phyloP scores from a whole-genome alignment of 495 filamentous ascomycete species.

The Chaetomium tenue region DNA sequence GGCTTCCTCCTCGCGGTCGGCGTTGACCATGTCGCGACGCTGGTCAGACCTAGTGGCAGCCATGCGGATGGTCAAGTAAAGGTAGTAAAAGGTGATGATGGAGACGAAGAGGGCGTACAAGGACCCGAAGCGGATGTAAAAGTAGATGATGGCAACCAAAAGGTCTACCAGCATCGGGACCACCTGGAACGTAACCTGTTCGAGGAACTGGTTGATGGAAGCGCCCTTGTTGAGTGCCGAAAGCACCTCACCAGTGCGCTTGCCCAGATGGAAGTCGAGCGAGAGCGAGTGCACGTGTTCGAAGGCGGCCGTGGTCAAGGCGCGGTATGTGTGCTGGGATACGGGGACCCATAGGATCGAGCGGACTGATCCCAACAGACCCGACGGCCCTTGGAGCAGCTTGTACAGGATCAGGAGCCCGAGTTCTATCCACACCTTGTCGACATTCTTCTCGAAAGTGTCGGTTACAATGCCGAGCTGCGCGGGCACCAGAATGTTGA shows the following conservation, averaged over 20 bases:
- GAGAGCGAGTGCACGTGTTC: slow-evolving; percentile 95
- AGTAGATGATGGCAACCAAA: slow-evolving; percentile 79
- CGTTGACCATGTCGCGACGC: slow-evolving; percentile 88
- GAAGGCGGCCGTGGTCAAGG: slow-evolving; percentile 89
- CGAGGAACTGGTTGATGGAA: slow-evolving; percentile 94
- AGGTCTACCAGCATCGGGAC: slow-evolving; percentile 93
- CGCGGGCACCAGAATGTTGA: slow-evolving; percentile 78
- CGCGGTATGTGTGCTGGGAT: slow-evolving; percentile 92
- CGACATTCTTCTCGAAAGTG: slow-evolving; percentile 47
- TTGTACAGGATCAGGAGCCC: slow-evolving; percentile 76
- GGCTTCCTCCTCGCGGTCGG: slow-evolving; percentile 89
- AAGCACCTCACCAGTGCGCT: slow-evolving; percentile 93
- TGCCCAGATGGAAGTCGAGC: slow-evolving; percentile 93
- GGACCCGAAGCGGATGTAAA: slow-evolving; percentile 74
- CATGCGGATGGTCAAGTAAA: slow-evolving; percentile 94
- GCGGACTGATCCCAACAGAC: slow-evolving; percentile 76
- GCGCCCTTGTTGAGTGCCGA: slow-evolving; percentile 93
- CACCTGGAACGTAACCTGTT: slow-evolving; percentile 92
- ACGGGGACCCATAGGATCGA: slow-evolving; percentile 92
- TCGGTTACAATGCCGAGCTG: slow-evolving; percentile 74
- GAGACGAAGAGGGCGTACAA: slow-evolving; percentile 91
- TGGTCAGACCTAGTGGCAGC: slow-evolving; percentile 90
- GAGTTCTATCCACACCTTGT: slow-evolving; percentile 52
- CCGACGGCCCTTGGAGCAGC: slow-evolving; percentile 83
- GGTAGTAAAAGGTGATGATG: slow-evolving; percentile 91